Evolutionary conservation across 805 yeast species (phyloP).

Genomic region (Starmerella bombi): DNA sequence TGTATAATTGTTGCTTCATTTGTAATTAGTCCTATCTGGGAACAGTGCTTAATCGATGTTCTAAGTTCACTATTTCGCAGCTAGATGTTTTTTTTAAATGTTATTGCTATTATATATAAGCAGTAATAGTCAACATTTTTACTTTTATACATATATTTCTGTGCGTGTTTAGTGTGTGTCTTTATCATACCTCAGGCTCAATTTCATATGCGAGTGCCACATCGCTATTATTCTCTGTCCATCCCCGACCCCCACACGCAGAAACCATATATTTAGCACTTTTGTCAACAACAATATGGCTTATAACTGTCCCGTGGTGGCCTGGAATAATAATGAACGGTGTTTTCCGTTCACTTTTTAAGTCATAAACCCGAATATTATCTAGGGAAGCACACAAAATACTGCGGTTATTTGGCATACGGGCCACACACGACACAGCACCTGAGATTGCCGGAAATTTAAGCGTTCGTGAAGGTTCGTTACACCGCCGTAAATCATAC

Average conservation of each 20-base stretch:
- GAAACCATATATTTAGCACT: conserved; percentile 79
- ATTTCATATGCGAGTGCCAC: conserved; percentile 57
- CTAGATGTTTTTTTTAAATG: too few species aligned
- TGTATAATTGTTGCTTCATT: not conserved
- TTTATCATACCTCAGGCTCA: conserved; percentile 7
- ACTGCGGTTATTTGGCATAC: conserved; percentile 71
- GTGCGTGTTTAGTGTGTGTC: too few species aligned
- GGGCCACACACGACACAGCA: conserved; percentile 65
- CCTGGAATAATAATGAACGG: conserved; percentile 92
- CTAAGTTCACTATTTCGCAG: too few species aligned
- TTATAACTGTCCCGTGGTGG: conserved; percentile 84
- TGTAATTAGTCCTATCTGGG: too few species aligned
- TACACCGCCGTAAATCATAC: conserved; percentile 26
- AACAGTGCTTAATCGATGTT: too few species aligned
- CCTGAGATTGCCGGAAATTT: conserved; percentile 82
- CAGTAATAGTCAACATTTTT: too few species aligned
- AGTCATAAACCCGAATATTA: conserved; percentile 75
- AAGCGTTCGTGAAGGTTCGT: conserved; percentile 44
- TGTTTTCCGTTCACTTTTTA: conserved; percentile 32
- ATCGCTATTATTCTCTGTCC: conserved; percentile 73
- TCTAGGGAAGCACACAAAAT: conserved; percentile 81
- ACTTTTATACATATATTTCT: too few species aligned
- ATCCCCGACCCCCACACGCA: conserved; percentile 89
- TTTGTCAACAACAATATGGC: conserved; percentile 69
- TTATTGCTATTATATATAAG: too few species aligned